Conservation (phyloP, 768 basidiomycete species). For the Coprinellus micaceus region DNA sequence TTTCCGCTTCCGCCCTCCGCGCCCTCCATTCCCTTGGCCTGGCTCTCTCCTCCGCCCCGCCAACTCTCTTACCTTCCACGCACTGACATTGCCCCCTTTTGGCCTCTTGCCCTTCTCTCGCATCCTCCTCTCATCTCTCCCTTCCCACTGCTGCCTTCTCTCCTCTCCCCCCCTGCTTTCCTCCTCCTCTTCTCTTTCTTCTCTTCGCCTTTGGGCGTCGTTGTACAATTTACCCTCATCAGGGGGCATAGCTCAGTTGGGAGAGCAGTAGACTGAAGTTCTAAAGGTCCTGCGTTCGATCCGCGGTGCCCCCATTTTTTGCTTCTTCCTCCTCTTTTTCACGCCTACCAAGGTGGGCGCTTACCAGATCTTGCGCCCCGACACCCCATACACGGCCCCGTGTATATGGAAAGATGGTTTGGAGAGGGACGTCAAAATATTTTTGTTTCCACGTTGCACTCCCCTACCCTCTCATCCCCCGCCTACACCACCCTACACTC, state of each 20-base stretch:
- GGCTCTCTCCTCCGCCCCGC: too few relatives aligned
- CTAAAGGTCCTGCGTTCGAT: slow-evolving; percentile 62
- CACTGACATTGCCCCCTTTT: not conserved
- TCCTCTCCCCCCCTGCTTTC: too few relatives aligned
- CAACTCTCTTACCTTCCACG: not conserved
- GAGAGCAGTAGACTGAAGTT: slow-evolving; percentile 69
- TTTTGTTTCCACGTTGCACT: not conserved
- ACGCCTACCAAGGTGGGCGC: too few relatives aligned
- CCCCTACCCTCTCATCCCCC: not conserved
- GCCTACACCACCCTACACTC: not conserved
- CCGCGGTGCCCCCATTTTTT: slow-evolving; percentile 61
- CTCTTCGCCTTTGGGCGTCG: too few relatives aligned
- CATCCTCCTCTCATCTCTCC: not conserved
- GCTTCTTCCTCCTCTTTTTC: slow-evolving; percentile 1
- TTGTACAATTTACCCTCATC: too few relatives aligned
- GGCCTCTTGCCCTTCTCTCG: not conserved
- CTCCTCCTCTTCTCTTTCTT: too few relatives aligned
- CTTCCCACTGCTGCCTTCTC: too few relatives aligned
- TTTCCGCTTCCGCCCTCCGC: not conserved
- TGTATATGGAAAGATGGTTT: too few relatives aligned
- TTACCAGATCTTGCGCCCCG: too few relatives aligned
- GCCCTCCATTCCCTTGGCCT: too few relatives aligned
- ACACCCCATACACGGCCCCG: too few relatives aligned
- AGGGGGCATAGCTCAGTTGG: slow-evolving; percentile 63
- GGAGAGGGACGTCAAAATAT: not conserved